Conservation (phyloP, 352 stramenopile genomes). For the Phytophthora vignae region DNA sequence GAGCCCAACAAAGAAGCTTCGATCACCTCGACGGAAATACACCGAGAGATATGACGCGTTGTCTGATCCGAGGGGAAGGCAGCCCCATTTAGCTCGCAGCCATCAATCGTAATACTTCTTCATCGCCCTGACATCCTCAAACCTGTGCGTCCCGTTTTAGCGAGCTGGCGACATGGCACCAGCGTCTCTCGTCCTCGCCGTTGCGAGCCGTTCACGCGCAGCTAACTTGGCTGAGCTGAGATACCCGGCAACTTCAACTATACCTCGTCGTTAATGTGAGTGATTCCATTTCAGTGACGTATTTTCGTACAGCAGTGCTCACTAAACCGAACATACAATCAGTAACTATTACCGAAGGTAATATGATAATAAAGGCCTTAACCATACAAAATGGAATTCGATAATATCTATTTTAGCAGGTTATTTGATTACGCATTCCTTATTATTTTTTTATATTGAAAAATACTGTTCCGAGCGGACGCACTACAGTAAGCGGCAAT, state of each 20-base stretch:
- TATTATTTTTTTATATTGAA: not conserved
- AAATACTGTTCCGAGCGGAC: not conserved
- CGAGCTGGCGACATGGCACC: not conserved
- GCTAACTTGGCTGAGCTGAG: not conserved
- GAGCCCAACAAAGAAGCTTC: not conserved
- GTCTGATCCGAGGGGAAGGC: conserved; percentile 7
- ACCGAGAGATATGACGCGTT: conserved; percentile 4
- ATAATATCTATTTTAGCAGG: too few relatives aligned
- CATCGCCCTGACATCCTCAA: not conserved
- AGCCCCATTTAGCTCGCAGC: conserved; percentile 30
- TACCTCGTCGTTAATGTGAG: not conserved
- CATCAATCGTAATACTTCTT: not conserved
- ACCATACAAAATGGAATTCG: too few relatives aligned
- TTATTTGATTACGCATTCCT: too few relatives aligned
- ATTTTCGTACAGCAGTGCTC: not conserved
- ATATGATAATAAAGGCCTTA: too few relatives aligned
- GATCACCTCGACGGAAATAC: conserved; percentile 35
- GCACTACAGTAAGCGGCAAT: not conserved
- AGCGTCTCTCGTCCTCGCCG: conserved; percentile 13
- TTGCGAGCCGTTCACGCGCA: conserved; percentile 18
- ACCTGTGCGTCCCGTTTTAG: conserved; percentile 20
- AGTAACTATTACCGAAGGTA: too few relatives aligned
- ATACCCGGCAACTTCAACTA: not conserved
- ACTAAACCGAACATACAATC: too few relatives aligned
- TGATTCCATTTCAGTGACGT: not conserved